Base-by-base conservation (phyloP, 169 alveolate species). In the Plasmodium blacklocki region DNA sequence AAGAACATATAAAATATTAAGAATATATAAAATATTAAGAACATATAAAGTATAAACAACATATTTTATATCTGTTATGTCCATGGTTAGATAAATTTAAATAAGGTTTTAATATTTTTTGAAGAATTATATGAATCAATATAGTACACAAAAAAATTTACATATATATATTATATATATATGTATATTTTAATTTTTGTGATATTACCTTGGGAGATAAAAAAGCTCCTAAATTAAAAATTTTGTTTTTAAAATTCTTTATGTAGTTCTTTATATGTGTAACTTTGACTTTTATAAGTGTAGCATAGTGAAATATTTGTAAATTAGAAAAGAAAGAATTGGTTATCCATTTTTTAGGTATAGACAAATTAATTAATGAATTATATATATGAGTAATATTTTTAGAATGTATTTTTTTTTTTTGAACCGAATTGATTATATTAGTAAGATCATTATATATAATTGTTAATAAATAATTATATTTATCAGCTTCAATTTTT, bases 401-500 rank as follows among this genome's bases (percentile, higher is more conserved):
- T 18, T 70, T 23, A 29, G 59, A 83, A 43, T 68, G 68, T 23
- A 54, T 70, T 83, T 68, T 83, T 60, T 83, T 83, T 60, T 83
- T 83, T 8, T 64, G 32, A 18, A 56, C 9, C 68, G 68, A 83
- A 19, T 83, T 54, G 21, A 83, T 83, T 7, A 83, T 68, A n/a
- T 63, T 83, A 21, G 91, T 83, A 21, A 83, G 70, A 45, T 83
- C 91, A 12, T 83, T 72, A 63, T 68, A 83, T 52, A 83, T 83
- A 26, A 56, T 68, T 60, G 85, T 83, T 15, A 83, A 50, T 29
- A 83, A 58, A 21, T 63, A 54, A 19, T 83, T 83, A 67, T 83
- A 83, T 83, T 83, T 83, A 47, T 83, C 91, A 11, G 74, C 76
- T 83, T 83, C 91, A 43, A 83, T 83, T 54, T 83, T 83, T 23